Base-by-base conservation (phyloP, 306 rosid species). In the Fragaria vesca region DNA sequence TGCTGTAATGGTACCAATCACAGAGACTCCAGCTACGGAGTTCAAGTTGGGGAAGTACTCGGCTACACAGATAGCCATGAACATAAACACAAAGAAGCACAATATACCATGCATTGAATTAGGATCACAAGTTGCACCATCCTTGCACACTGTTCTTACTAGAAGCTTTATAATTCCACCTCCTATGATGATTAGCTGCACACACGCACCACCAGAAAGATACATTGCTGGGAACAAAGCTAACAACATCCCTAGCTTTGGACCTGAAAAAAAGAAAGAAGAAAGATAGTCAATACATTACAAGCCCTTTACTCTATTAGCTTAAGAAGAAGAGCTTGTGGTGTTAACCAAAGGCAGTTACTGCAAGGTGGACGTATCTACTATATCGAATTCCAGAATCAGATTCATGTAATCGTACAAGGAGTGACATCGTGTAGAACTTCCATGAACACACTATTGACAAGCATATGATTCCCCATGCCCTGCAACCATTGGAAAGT, bases 391-490 rank as follows among this genome's bases (percentile, higher is more conserved):
- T 74, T 61, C 92, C 92, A 0, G 73, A 48, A 28, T 88, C 84
- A 7, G 92, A 84, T 54, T 90, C 89, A 1, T 90, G 92, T 36
- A 90, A 86, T 32, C 87, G 88, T 15, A 90, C 83, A 0, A 90
- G 87, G 24, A 90, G 48, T 90, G 92, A 90, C 61, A 88, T 76
- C 8, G 92, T 86, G 87, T 90, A 90, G 3, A 88, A 85, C 46
- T 90, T 92, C 94, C 92, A 90, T 50, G 75, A 15, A 70, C 86
- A 90, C 0, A 81, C 94, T 7, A 88, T 2, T 20, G 81, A 84
- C 85, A 90, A 83, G 75, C 84, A 77, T 38, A 86, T 81, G 63
- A 85, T 78, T 61, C 94, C 92, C 92, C 94, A 85, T 61, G 88
- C 77, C 94, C 92, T 90, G 83, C 66, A 79, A 55, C 24, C 42